Evolutionary conservation across 805 yeast genomes (phyloP).

Genomic region (Candida corydali): DNA sequence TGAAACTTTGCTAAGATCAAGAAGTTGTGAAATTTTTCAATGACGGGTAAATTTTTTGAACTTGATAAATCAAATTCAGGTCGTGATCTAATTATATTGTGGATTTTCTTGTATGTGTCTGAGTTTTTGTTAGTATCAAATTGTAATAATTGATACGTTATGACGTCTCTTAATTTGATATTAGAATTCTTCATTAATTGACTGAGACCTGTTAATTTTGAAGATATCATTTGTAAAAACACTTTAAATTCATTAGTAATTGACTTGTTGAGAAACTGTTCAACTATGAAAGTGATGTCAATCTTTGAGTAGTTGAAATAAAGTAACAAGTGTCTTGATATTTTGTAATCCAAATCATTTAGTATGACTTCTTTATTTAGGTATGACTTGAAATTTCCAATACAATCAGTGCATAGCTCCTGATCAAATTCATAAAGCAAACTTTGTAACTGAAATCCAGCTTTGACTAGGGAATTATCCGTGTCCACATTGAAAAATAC

Average conservation of each 20-base stretch:
- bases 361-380: not conserved
- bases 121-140: constrained; percentile 24
- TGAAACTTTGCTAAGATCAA: constrained; percentile 34
- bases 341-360: constrained; percentile 22
- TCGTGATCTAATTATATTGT: constrained; percentile 19
- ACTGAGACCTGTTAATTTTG: constrained; percentile 14
- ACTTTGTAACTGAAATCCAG: constrained; percentile 21
- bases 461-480: constrained; percentile 11
- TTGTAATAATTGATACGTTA: constrained; percentile 26
- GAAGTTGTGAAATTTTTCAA: constrained; percentile 21
- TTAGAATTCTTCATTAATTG: constrained; percentile 10
- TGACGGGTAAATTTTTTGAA: constrained; percentile 1
- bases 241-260: constrained; percentile 4
- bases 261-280: constrained; percentile 11
- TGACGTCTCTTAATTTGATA: constrained; percentile 11
- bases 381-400: constrained; percentile 7
- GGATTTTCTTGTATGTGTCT: constrained; percentile 20
- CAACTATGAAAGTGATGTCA: not conserved
- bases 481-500: constrained; percentile 8
- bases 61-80: constrained; percentile 24
- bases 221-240: constrained; percentile 9
- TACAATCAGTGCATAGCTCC: constrained; percentile 15
- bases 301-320: constrained; percentile 23
- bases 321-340: constrained; percentile 18
- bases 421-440: constrained; percentile 17